Conservation (phyloP, 2,329 filamentous ascomycete species). For the Sarocladium oryzae region DNA sequence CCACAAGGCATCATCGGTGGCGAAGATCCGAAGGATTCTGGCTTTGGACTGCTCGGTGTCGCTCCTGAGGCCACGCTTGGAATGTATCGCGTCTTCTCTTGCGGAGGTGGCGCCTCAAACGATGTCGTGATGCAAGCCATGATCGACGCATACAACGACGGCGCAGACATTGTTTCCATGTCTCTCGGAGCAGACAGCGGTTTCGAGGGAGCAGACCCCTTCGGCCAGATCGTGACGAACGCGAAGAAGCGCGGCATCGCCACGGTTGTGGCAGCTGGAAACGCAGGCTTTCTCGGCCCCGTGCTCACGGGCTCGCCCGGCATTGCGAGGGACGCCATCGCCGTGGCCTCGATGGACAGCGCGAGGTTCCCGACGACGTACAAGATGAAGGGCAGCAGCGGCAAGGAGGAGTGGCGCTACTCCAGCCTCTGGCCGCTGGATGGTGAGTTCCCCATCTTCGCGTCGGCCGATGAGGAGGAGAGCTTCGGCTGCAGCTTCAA, state of each 20-base stretch:
- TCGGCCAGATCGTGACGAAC: slow-evolving; percentile 33
- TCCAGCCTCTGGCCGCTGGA: slow-evolving; percentile 10
- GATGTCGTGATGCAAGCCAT: slow-evolving; percentile 27
- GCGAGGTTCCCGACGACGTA: slow-evolving; percentile 14
- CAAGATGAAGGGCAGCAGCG: slow-evolving; percentile 8
- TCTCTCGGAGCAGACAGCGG: slow-evolving; percentile 33
- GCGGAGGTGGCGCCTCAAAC: slow-evolving; percentile 17
- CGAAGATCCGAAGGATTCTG: slow-evolving; percentile 14
- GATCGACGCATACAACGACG: slow-evolving; percentile 29
- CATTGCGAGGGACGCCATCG: slow-evolving; percentile 16
- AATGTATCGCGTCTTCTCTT: slow-evolving; percentile 29
- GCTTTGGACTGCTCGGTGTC: slow-evolving; percentile 26
- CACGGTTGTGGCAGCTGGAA: slow-evolving; percentile 44
- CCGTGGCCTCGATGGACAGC: slow-evolving; percentile 16
- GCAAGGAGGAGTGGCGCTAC: slow-evolving; percentile 8
- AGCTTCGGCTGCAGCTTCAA: slow-evolving; percentile 1
- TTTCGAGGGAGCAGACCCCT: slow-evolving; percentile 32
- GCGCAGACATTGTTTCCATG: slow-evolving; percentile 37
- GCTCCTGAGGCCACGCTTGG: slow-evolving; percentile 30
- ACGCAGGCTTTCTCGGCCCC: slow-evolving; percentile 40
- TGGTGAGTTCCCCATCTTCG: slow-evolving; percentile 8
- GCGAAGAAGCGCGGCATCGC: slow-evolving; percentile 39
- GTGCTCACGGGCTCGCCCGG: slow-evolving; percentile 31
- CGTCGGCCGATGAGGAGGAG: slow-evolving; percentile 2
- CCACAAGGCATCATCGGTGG: not conserved